phyloP scores from a whole-genome alignment of 1,284 basidiomycete genomes.

The Fomitopsis betulina region DNA sequence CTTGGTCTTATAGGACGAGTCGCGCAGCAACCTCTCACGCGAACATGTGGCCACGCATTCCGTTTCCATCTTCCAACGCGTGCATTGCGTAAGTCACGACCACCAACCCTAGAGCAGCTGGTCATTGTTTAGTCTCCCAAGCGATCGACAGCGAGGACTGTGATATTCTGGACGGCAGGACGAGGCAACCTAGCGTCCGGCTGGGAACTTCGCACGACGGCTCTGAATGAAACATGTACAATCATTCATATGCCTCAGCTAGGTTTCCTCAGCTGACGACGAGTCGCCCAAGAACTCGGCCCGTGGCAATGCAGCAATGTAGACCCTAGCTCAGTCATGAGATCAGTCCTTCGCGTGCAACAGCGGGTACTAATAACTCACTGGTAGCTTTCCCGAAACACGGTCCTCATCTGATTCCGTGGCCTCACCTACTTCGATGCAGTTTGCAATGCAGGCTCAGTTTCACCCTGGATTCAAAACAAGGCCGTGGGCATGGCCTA shows the following conservation, averaged over 20 bases:
- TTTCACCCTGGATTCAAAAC: no score
- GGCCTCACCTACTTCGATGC: no score
- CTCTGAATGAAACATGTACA: background rate
- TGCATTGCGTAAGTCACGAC: background rate
- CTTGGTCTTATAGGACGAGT: background rate
- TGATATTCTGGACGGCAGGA: background rate
- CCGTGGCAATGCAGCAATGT: background rate
- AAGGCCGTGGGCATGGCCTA: no score
- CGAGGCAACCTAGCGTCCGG: background rate
- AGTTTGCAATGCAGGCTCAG: no score
- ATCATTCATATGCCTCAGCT: background rate
- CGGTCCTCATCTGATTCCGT: no score
- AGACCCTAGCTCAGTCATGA: background rate
- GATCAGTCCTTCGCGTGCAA: background rate
- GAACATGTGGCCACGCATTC: background rate
- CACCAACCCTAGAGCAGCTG: background rate
- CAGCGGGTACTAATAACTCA: background rate
- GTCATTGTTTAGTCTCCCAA: background rate
- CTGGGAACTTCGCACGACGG: background rate
- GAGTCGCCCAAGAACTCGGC: background rate
- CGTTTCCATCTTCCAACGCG: background rate
- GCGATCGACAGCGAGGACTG: background rate
- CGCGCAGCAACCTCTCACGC: background rate
- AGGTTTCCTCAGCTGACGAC: background rate
- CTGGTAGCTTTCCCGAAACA: background rate